Evolutionary conservation across 805 yeast species (phyloP).

Genomic region (Wickerhamiella azyma): DNA sequence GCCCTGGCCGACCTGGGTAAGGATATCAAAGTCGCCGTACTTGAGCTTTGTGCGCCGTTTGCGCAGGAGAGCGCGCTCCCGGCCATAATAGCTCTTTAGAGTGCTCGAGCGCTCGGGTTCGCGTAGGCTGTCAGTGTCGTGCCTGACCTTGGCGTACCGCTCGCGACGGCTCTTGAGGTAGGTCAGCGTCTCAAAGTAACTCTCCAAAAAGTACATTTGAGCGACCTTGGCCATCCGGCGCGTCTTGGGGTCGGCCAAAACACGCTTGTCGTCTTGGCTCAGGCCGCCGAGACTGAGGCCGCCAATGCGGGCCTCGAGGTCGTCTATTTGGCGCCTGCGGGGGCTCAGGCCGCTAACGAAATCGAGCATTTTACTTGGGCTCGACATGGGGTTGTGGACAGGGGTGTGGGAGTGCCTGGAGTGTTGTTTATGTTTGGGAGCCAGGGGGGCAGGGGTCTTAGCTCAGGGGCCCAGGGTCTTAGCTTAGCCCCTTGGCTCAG

Average conservation of each 20-base stretch:
- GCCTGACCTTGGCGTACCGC: constrained; percentile 58
- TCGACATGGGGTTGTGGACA: not conserved
- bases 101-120: constrained; percentile 36
- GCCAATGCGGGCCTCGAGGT: not conserved
- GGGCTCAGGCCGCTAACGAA: constrained; percentile 1
- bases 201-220: constrained; percentile 85
- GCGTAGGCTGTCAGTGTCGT: constrained; percentile 29
- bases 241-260: constrained; percentile 60
- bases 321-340: not conserved
- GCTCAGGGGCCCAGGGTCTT: no score
- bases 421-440: no score
- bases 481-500: no score
- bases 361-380: constrained; percentile 1
- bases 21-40: constrained; percentile 88
- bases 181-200: constrained; percentile 91
- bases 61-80: constrained; percentile 74
- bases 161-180: constrained; percentile 79
- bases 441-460: no score
- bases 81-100: constrained; percentile 68
- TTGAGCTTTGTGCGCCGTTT: constrained; percentile 84
- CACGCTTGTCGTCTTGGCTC: constrained; percentile 22
- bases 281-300: not conserved
- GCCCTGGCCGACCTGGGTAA: constrained; percentile 98
- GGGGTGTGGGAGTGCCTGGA: no score
- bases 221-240: constrained; percentile 81